phyloP scores from a whole-genome alignment of 2,329 filamentous ascomycete species.

The Fusarium chuoi region DNA sequence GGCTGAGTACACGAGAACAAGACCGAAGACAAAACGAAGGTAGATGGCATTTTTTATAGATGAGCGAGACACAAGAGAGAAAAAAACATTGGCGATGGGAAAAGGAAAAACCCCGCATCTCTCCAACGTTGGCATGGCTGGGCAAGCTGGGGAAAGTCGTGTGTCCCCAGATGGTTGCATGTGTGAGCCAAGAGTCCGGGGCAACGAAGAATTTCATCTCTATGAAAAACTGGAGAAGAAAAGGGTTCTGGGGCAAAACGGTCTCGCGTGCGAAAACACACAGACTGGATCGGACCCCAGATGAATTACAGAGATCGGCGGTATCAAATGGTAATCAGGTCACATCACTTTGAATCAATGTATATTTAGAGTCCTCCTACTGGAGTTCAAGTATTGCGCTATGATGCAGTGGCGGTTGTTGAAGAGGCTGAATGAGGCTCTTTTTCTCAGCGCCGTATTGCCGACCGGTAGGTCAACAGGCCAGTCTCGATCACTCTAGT shows the following conservation, averaged over 20 bases:
- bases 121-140: background rate
- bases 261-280: background rate
- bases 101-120: background rate
- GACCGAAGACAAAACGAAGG: no score
- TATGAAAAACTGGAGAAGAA: background rate
- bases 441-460: background rate
- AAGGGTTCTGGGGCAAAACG: background rate
- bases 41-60: background rate
- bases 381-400: rapidly evolving
- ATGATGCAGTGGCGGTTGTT: background rate
- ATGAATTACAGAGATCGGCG: background rate
- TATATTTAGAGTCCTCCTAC: rapidly evolving
- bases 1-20: background rate
- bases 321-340: background rate
- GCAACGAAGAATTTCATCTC: background rate
- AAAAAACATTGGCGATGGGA: background rate
- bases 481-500: background rate
- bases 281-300: background rate
- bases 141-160: background rate
- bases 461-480: background rate
- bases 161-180: background rate
- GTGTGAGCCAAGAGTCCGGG: slow-evolving; percentile 5
- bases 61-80: background rate
- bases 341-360: no score
- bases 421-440: background rate